These are phyloP conservation scores for Hypericum perforatum DNA, from an alignment of 345 rosid species.

Conservation along the genomic window DNA sequence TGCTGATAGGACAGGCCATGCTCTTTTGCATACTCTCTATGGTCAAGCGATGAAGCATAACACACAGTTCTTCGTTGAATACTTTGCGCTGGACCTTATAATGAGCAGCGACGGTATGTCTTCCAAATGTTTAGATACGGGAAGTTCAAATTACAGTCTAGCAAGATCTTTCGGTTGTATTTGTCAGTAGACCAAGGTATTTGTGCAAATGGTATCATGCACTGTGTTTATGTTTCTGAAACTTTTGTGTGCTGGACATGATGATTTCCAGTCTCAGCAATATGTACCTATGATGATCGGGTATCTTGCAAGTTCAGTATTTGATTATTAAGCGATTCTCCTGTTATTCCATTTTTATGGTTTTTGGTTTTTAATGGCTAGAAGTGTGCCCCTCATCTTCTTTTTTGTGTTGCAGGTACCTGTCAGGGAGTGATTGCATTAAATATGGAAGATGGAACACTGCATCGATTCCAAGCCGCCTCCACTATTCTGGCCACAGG, in stretches of 20 bases:
- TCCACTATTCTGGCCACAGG: conserved; percentile 95
- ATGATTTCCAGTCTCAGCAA: too few relatives aligned
- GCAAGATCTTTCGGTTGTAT: too few relatives aligned
- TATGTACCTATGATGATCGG: too few relatives aligned
- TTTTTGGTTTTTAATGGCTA: too few relatives aligned
- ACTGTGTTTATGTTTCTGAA: too few relatives aligned
- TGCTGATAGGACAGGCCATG: conserved; percentile 98
- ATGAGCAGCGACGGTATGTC: conserved; percentile 74
- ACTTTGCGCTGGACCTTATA: conserved; percentile 86
- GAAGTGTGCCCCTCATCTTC: neutral
- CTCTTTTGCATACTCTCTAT: conserved; percentile 89
- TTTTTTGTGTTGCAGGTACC: conserved; percentile 41
- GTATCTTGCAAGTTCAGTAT: too few relatives aligned
- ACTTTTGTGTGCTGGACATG: too few relatives aligned
- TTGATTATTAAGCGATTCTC: too few relatives aligned
- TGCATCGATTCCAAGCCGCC: conserved; percentile 72
- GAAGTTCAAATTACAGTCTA: too few relatives aligned
- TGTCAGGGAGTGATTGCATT: conserved; percentile 96
- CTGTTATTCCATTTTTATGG: too few relatives aligned
- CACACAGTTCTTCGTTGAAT: conserved; percentile 96
- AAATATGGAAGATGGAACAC: conserved; percentile 95
- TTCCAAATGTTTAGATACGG: neutral
- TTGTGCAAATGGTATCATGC: too few relatives aligned
- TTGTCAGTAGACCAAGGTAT: too few relatives aligned
- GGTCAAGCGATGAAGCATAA: conserved; percentile 99